phyloP scores from a whole-genome alignment of 768 basidiomycete species.

The Strobilomyces echinocephalus region DNA sequence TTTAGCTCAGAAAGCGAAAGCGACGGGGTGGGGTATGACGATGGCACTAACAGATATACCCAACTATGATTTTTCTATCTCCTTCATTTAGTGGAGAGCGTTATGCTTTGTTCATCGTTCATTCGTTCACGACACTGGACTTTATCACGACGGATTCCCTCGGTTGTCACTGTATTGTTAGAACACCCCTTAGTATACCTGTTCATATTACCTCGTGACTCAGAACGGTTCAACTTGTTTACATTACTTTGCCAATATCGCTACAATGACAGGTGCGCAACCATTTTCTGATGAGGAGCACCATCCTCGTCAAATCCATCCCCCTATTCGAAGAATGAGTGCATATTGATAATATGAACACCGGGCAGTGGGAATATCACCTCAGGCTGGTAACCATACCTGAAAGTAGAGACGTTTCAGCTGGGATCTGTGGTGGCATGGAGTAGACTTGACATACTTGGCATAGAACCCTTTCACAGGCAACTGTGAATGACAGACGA shows the following conservation, averaged over 20 bases:
- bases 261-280: slow-evolving; percentile 46
- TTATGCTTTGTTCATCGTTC: slow-evolving; percentile 30
- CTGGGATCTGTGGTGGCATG: slow-evolving; percentile 10
- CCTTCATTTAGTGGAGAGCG: slow-evolving; percentile 12
- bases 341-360: slow-evolving; percentile 17
- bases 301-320: slow-evolving; percentile 78
- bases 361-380: slow-evolving; percentile 35
- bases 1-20: slow-evolving; percentile 68
- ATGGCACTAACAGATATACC: slow-evolving; percentile 36
- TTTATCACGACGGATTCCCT: slow-evolving; percentile 32
- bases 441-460: slow-evolving; percentile 43
- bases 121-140: slow-evolving; percentile 31
- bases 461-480: slow-evolving; percentile 66
- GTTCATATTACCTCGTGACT: slow-evolving; percentile 28
- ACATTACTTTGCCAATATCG: slow-evolving; percentile 24
- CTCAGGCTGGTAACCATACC: slow-evolving; percentile 65
- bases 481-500: slow-evolving; percentile 69
- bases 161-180: slow-evolving; percentile 39
- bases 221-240: slow-evolving; percentile 18
- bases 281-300: slow-evolving; percentile 84
- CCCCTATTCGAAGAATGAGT: slow-evolving; percentile 43
- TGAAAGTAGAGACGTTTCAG: slow-evolving; percentile 18
- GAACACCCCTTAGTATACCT: slow-evolving; percentile 30
- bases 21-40: slow-evolving; percentile 56
- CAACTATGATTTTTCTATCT: slow-evolving; percentile 29